These are phyloP conservation scores for Ophiostoma novo-ulmi DNA, from an alignment of 2,329 filamentous ascomycete genomes.

Conservation along the genomic window DNA sequence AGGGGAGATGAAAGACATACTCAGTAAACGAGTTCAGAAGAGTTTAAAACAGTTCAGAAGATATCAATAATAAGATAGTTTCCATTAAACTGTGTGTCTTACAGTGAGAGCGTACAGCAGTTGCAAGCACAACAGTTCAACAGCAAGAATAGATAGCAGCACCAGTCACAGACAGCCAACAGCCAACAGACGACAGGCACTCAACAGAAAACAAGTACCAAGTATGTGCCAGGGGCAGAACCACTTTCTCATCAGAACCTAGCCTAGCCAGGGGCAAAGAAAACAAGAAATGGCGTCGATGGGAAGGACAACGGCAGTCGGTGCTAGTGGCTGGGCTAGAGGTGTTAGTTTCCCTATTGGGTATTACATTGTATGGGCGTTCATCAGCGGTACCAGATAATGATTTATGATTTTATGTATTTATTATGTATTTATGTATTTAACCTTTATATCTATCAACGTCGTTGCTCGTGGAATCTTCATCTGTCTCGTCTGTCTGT, in stretches of 20 bases:
- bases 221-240: background rate
- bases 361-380: too few relatives aligned
- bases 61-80: too few relatives aligned
- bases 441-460: background rate
- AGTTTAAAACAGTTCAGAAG: too few relatives aligned
- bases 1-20: too few relatives aligned
- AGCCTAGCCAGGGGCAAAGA: constrained; percentile 7
- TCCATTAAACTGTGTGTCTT: too few relatives aligned
- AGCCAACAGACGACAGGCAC: background rate
- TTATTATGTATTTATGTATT: background rate
- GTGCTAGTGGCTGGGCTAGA: background rate
- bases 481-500: background rate
- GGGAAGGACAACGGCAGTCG: background rate
- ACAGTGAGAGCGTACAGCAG: too few relatives aligned
- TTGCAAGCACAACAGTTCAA: too few relatives aligned
- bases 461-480: background rate
- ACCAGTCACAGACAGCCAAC: too few relatives aligned
- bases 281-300: background rate
- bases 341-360: background rate
- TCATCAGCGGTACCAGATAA: too few relatives aligned
- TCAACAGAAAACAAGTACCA: background rate
- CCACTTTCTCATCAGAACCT: background rate
- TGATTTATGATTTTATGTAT: too few relatives aligned
- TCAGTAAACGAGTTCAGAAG: too few relatives aligned
- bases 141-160: too few relatives aligned